Evolutionary conservation across 192 early-diverging fungal genomes (phyloP).

Genomic region (Dissophora globulifera): DNA sequence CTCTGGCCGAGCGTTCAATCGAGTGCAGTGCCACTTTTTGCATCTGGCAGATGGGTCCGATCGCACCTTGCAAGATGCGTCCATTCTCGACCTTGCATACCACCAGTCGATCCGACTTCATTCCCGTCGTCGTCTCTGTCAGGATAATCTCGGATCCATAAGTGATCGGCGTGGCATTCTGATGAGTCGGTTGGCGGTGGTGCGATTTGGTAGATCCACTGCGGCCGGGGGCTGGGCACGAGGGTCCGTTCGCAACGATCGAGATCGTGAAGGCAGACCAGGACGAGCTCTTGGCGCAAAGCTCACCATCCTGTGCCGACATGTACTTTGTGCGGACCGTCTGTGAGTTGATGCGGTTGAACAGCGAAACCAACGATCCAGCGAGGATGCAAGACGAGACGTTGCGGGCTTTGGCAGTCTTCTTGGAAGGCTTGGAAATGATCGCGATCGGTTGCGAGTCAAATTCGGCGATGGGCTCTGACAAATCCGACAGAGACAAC

Average conservation of each 20-base stretch:
- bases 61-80: conserved; percentile 67
- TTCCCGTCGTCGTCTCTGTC: conserved; percentile 69
- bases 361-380: conserved; percentile 82
- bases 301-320: conserved; percentile 62
- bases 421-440: conserved; percentile 94
- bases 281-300: conserved; percentile 68
- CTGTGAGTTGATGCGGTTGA: conserved; percentile 93
- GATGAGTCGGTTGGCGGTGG: conserved; percentile 38
- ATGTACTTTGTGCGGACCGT: conserved; percentile 90
- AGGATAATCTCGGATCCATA: conserved; percentile 82
- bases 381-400: conserved; percentile 79
- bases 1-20: conserved; percentile 31
- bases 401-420: conserved; percentile 86
- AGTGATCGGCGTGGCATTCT: conserved; percentile 58
- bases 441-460: conserved; percentile 81
- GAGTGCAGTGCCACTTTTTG: conserved; percentile 80
- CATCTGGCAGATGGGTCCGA: conserved; percentile 85
- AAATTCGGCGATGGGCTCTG: conserved; percentile 65
- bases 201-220: conserved; percentile 25
- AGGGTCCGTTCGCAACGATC: conserved; percentile 50
- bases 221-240: conserved; percentile 15
- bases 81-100: conserved; percentile 86
- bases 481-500: no score
- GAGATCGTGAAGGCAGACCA: conserved; percentile 72
- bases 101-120: conserved; percentile 73